phyloP scores from a whole-genome alignment of 164 flowering plant genomes.

The Liquidambar formosana region DNA sequence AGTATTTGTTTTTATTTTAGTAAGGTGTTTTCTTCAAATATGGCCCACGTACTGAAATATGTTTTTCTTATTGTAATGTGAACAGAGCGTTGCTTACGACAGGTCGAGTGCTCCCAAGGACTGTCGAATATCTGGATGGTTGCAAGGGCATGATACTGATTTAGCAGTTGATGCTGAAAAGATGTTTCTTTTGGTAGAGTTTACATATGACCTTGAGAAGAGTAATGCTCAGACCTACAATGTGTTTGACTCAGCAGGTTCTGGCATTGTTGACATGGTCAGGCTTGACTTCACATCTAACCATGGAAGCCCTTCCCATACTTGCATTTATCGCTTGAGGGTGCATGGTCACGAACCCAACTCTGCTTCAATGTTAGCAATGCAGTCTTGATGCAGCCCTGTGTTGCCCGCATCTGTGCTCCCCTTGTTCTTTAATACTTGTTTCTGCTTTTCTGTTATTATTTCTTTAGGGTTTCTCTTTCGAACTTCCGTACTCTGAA shows the following conservation, averaged over 20 bases:
- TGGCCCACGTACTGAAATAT: background rate
- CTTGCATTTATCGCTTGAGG: constrained; percentile 94
- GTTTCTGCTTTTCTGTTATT: background rate
- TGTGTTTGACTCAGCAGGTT: constrained; percentile 42
- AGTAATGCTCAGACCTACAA: constrained; percentile 80
- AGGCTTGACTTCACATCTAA: constrained; percentile 81
- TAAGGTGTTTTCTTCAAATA: background rate
- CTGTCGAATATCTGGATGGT: constrained; percentile 75
- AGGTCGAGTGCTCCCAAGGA: constrained; percentile 90
- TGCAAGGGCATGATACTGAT: constrained; percentile 30
- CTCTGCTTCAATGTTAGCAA: constrained; percentile 37
- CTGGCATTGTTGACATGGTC: constrained; percentile 52
- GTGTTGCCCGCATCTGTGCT: background rate
- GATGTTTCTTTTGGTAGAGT: constrained; percentile 59
- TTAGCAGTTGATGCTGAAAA: constrained; percentile 23
- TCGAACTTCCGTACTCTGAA: background rate
- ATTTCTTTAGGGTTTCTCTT: background rate
- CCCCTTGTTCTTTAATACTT: background rate
- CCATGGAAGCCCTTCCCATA: constrained; percentile 67
- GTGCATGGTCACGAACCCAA: constrained; percentile 84
- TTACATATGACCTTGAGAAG: constrained; percentile 84
- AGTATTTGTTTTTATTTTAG: background rate
- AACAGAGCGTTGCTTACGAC: constrained; percentile 88
- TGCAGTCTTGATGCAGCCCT: constrained; percentile 25
- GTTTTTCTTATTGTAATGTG: constrained; percentile 6